Evolutionary conservation across 208 protist genomes (phyloP).

Genomic region (Herpetomonas samuelpessoai): DNA sequence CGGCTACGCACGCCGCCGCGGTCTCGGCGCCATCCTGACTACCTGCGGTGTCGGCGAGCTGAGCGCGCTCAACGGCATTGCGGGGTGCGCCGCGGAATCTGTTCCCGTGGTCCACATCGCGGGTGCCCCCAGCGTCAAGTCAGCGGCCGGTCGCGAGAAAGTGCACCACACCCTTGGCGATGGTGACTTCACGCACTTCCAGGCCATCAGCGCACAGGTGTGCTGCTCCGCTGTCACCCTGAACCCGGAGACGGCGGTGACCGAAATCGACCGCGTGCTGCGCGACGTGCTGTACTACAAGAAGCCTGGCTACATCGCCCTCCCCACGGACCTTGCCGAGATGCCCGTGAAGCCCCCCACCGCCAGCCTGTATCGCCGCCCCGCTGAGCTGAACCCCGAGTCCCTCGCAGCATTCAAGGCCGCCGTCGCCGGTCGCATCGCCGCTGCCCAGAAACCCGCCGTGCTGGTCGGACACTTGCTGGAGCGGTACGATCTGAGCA

Average conservation of each 20-base stretch:
- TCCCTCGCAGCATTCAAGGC: constrained; percentile 29
- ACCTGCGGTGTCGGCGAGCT: constrained; percentile 27
- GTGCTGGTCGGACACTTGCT: constrained; percentile 41
- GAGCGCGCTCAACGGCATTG: constrained; percentile 13
- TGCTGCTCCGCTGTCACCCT: constrained; percentile 23
- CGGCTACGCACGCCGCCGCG: constrained; percentile 40
- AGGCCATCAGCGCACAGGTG: constrained; percentile 13
- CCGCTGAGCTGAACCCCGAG: constrained; percentile 18
- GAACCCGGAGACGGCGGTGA: constrained; percentile 15
- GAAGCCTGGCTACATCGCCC: constrained; percentile 24
- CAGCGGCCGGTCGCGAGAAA: constrained; percentile 6
- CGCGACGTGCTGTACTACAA: constrained; percentile 25
- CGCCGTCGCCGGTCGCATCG: constrained; percentile 15
- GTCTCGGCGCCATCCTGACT: constrained; percentile 17
- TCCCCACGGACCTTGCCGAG: constrained; percentile 30
- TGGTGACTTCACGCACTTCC: constrained; percentile 22
- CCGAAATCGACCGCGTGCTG: constrained; percentile 23
- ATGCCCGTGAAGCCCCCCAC: constrained; percentile 30
- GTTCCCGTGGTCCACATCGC: constrained; percentile 24
- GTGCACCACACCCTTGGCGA: constrained; percentile 23
- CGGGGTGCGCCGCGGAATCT: constrained; percentile 12
- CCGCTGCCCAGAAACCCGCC: constrained; percentile 19
- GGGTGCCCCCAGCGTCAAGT: constrained; percentile 9
- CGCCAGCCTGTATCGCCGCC: constrained; percentile 23
- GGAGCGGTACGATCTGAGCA: constrained; percentile 24